A percentile compares a stretch with the other conserved stretches of the same genome.
These are phyloP conservation scores for Mycena latifolia DNA, from an alignment of 768 basidiomycete species.

Conservation along the genomic window DNA sequence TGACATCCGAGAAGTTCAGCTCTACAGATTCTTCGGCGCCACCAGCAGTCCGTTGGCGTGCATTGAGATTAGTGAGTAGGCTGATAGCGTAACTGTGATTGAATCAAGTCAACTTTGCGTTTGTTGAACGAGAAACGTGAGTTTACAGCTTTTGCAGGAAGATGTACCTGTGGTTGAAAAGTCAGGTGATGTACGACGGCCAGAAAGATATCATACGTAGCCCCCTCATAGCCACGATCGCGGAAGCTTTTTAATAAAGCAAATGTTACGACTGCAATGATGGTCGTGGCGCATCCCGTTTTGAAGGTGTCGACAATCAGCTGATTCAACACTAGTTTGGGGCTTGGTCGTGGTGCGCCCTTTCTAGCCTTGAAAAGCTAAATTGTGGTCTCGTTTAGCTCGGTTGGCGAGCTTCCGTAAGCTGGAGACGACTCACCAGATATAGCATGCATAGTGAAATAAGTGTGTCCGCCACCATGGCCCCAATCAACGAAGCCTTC, in stretches of 20 bases:
- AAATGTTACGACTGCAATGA: not conserved
- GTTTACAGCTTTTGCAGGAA: not conserved
- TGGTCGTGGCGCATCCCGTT: constrained; percentile 5
- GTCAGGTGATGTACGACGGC: not conserved
- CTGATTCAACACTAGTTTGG: constrained; percentile 1
- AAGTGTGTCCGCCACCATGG: not conserved
- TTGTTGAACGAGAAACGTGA: not conserved
- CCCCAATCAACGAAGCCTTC: not conserved
- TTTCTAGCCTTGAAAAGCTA: not conserved
- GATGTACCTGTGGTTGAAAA: not conserved
- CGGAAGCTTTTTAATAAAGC: no score
- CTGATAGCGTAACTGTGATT: not conserved
- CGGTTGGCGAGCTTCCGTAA: not conserved
- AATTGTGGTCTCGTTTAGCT: not conserved
- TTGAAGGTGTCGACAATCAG: constrained; percentile 11
- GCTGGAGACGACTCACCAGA: not conserved
- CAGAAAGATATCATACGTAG: not conserved
- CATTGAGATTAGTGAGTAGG: not conserved
- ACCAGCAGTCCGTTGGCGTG: not conserved
- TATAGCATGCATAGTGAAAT: not conserved
- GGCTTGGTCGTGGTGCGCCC: not conserved
- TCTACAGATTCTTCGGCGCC: not conserved
- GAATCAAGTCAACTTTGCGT: not conserved
- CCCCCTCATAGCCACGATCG: no score
- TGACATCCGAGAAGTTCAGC: not conserved